A percentile compares a stretch with the other conserved stretches of the same genome.
Evolutionary conservation across 768 basidiomycete genomes (phyloP).

Genomic region (Russula ochroleuca): DNA sequence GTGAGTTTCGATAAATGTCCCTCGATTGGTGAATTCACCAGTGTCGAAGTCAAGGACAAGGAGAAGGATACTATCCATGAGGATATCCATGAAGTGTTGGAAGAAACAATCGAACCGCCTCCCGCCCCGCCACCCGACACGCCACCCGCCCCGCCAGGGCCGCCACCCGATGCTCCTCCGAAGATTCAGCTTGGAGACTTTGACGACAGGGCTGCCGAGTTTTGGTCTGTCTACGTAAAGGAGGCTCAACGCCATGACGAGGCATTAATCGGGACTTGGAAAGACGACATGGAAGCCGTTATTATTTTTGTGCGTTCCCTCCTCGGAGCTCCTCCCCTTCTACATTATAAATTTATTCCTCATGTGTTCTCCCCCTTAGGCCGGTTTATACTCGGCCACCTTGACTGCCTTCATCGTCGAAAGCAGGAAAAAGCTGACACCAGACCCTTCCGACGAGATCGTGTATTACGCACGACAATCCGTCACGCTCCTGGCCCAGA

Average conservation of each 20-base stretch:
- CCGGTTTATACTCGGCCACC: conserved; percentile 22
- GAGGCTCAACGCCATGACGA: conserved; percentile 37
- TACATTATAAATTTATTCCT: neutral
- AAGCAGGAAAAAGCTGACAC: conserved; percentile 10
- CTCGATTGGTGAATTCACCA: too few relatives aligned
- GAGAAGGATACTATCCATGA: too few relatives aligned
- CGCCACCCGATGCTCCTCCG: neutral
- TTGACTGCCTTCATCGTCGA: conserved; percentile 22
- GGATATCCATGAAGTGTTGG: neutral
- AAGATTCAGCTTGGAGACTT: conserved; percentile 20
- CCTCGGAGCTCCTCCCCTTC: too few relatives aligned
- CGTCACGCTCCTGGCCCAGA: conserved; percentile 17
- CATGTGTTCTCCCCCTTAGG: neutral
- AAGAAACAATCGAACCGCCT: too few relatives aligned
- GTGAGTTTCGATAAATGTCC: too few relatives aligned
- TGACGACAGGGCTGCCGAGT: conserved; percentile 38
- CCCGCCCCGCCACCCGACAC: too few relatives aligned
- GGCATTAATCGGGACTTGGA: conserved; percentile 36
- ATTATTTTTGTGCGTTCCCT: conserved; percentile 37
- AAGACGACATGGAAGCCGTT: conserved; percentile 41
- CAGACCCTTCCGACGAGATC: neutral
- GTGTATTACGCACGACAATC: conserved; percentile 10
- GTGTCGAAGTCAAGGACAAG: neutral
- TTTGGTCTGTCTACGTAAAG: conserved; percentile 40
- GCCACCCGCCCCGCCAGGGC: neutral